Base-by-base conservation (phyloP, 352 stramenopile genomes). In the Aphanomyces stellatus region DNA sequence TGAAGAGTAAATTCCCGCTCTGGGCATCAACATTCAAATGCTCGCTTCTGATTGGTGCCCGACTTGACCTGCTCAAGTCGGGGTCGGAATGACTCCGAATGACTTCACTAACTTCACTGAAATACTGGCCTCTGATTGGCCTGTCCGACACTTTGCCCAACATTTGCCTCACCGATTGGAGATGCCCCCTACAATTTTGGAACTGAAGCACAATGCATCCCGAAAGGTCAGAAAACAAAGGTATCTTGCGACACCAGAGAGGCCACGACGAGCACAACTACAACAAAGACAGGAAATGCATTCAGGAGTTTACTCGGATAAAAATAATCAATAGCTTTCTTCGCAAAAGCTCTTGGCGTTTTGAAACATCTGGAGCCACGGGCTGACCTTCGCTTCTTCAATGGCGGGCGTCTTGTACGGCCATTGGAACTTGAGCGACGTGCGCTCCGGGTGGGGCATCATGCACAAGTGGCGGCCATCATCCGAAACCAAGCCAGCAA, bases 371-470 rank as follows among this genome's bases (percentile, higher is more conserved):
- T 96, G 93, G 56, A 99, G 76, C 97, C 97, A 99, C 13, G 97
- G 96, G 51, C 93, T 96, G 35, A 87, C 90, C 19, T 86, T 72
- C 51, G 81, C 65, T 59, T 83, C 66, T 30, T 91, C 80, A 72
- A 96, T 95, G 61, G 90, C 85, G 27, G 79, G 68, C 25, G 96
- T 94, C 71, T 89, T 89, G 79, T 92, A 99, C 30, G 97, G 96
- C 94, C 95, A 98, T 82, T 99, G 97, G 89, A 96, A 99, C 70
- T 91, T 93, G 62, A 97, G 94, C 77, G 98, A 99, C 35, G 90
- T 93, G 57, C 97, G 91, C 77, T 99, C 97, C 19, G 97, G 97
- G 79, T 99, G 97, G 56, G 97, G 97, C 97, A 99, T 99, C 79
- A 99, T 92, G 63, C 96, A 98, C 67, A 99, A 74, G 85, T 99